Evolutionary conservation across 148 eudicot species (phyloP).

Genomic region (Arbutus unedo): DNA sequence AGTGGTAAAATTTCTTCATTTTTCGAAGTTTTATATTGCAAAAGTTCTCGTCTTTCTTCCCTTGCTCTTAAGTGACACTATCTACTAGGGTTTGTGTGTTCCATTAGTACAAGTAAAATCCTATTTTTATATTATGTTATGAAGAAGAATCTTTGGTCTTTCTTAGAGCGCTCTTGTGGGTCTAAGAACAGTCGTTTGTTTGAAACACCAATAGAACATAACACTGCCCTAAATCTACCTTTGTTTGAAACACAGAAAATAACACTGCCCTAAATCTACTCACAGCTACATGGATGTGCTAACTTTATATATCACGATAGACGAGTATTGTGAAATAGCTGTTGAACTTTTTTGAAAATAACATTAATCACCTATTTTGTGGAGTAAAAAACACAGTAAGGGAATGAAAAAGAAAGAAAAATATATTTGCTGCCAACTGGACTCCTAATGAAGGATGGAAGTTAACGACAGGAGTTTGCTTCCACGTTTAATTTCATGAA

Average conservation of each 20-base stretch:
- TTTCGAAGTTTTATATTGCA: background rate
- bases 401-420: background rate
- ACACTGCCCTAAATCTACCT: background rate
- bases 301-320: background rate
- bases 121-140: background rate
- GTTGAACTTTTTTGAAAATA: background rate
- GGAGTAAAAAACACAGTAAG: background rate
- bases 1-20: slow-evolving; percentile 14
- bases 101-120: background rate
- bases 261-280: background rate
- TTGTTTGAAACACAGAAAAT: no score
- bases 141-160: background rate
- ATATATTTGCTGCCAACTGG: slow-evolving; percentile 1
- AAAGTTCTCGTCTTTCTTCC: background rate
- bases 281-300: background rate
- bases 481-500: background rate
- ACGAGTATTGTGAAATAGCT: background rate
- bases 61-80: background rate
- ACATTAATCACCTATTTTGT: background rate
- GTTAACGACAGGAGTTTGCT: background rate
- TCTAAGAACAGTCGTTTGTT: background rate
- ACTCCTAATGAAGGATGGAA: background rate
- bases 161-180: background rate
- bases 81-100: background rate
- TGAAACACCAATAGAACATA: background rate